Evolutionary conservation across 2,329 filamentous ascomycete species (phyloP), one percentile per base, ranked within the genome.

Genomic region (Clarireedia paspali): DNA sequence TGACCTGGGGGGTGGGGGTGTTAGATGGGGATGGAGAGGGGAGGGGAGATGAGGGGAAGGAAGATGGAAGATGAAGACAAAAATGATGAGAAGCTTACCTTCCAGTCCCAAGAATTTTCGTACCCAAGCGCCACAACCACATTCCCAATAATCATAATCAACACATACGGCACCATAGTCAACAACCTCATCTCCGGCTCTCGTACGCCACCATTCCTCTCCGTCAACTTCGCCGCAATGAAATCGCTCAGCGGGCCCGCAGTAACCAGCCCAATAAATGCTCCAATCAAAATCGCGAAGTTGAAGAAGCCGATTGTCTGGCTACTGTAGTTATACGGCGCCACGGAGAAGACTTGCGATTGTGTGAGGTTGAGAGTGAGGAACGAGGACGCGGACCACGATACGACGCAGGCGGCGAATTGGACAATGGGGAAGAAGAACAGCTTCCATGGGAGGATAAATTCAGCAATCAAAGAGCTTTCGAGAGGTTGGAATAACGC

Each of bases 351-450:
- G 24, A 70, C 63, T 61, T 76, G 70, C 6, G 72, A 72, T 62
- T 77, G 75, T 0, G 80, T 84, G n/a, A 85, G 71, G 67, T 85
- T 85, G 63, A 85, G 58, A 4, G 67, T 67, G 0, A 86, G 70
- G 68, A 84, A 83, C 23, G 71, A 75, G 44, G 74, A 78, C 54
- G 79, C 80, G 7, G 74, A 75, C 79, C 80, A 85, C 24, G 77
- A 80, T 6, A 84, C 80, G 26, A 83, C 76, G 61, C 86, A 85
- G 15, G 79, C 75, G 1, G 82, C 74, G 56, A 83, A 81, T 59
- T 84, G 76, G 44, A 85, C 77, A 56, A 86, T 85, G 0, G 83
- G 83, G 67, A 81, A 86, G 0, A 74, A 62, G 64, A 83, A 78
- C 1, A 86, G 71, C 62, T 84, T 82, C 76, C 79, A 83, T 0